Evolutionary conservation across 1,139 yeast species (phyloP), one percentile per base, ranked within the genome.

Genomic region (Candida neerlandica): DNA sequence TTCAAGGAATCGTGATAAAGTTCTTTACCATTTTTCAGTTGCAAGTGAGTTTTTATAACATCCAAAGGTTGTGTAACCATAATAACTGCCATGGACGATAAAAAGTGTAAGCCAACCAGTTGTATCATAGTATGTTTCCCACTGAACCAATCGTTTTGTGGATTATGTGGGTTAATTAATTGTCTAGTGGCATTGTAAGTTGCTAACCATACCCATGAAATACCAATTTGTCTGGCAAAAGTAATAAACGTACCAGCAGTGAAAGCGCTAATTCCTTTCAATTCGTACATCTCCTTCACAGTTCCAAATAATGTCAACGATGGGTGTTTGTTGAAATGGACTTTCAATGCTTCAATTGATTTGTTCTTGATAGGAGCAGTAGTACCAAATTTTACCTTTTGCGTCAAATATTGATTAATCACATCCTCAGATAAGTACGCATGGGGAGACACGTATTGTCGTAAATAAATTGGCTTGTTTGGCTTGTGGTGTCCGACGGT

Each of bases 31-130:
- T 86, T 82, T 55, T 84, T 82, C 66, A 91, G 82, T 66, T 92
- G 97, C 82, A 91, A 83, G 63, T 96, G 82, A 1, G 97, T 84
- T 68, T 94, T 94, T 46, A 92, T 71, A 4, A 91, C 91, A 69
- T 94, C 99, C 18, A 94, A 72, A 0, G 99, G 99, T 67, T 92
- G 98, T 0, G 98, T 92, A 0, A 83, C 74, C 0, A 82, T 80
- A 4, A 90, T 89, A 23, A 90, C 96, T 0, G 84, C 89, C 45
- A 72, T 68, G 32, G 84, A 86, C 38, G 84, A 81, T 1, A 81
- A 67, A 7, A 82, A 61, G 45, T 89, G 89, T 50, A 77, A 61
- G 1, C 77, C 86, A 52, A 76, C 67, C 77, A 77, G 69, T 62
- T 77, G 71, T 21, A 68, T 40, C 44, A 68, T 57, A 1, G 77